Conservation (phyloP, 2,329 filamentous ascomycete genomes). For the Tolypocladium endophyticum region DNA sequence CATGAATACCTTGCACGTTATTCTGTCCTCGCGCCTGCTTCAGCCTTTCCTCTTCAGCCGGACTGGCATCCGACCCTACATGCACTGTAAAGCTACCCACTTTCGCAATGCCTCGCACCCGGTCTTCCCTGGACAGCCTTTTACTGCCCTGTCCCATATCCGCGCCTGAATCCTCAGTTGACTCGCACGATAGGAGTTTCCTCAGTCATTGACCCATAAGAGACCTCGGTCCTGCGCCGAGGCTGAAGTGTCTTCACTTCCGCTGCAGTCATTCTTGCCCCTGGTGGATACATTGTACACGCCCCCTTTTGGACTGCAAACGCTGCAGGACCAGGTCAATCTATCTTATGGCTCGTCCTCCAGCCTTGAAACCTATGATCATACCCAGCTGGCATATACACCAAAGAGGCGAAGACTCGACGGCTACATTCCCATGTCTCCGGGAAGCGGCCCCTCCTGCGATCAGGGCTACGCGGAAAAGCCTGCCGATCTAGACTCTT, state of each 20-base stretch:
- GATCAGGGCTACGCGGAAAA: conserved; percentile 22
- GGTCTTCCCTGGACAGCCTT: neutral
- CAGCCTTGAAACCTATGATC: conserved; percentile 18
- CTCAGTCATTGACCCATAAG: conserved; percentile 16
- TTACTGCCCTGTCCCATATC: neutral
- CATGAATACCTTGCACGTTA: conserved; percentile 3
- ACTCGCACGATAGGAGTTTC: conserved; percentile 22
- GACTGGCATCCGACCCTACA: conserved; percentile 4
- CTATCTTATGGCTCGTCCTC: conserved; percentile 20
- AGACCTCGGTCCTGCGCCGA: conserved; percentile 15
- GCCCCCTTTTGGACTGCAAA: conserved; percentile 14
- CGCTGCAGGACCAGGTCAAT: conserved; percentile 16
- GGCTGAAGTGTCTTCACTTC: conserved; percentile 11
- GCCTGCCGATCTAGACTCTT: conserved; percentile 8
- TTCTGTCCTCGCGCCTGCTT: conserved; percentile 13
- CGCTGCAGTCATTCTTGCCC: conserved; percentile 10
- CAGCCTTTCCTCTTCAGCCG: conserved; percentile 13
- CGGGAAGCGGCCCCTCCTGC: conserved; percentile 9
- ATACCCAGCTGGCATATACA: conserved; percentile 11
- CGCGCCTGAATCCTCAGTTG: conserved; percentile 11
- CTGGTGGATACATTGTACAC: conserved; percentile 12
- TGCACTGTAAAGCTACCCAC: neutral
- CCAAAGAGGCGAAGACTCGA: conserved; percentile 21
- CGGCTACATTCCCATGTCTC: conserved; percentile 20
- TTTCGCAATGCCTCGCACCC: conserved; percentile 2